Conservation (phyloP, 768 basidiomycete genomes). For the Leccinum disarticulatum region DNA sequence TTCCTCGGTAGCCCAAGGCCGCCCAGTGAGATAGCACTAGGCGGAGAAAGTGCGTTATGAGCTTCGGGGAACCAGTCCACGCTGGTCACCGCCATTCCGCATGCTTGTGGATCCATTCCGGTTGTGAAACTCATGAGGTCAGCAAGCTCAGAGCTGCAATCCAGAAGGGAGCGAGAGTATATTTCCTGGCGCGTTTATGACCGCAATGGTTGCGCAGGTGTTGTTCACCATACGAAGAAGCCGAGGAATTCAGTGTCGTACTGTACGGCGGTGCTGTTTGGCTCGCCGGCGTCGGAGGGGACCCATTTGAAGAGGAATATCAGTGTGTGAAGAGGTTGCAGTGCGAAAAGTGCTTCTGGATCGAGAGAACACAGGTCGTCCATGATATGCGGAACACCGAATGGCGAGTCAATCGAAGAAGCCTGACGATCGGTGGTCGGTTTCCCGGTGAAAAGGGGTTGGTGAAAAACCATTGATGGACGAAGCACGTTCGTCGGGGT, state of each 20-base stretch:
- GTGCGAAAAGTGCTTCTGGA: constrained; percentile 61
- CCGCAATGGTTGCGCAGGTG: constrained; percentile 94
- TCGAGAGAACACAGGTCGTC: constrained; percentile 90
- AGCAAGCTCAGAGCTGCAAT: constrained; percentile 49
- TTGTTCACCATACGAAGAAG: constrained; percentile 95
- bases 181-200: constrained; percentile 87
- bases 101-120: constrained; percentile 86
- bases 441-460: too few relatives aligned
- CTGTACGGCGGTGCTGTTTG: constrained; percentile 45
- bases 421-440: too few relatives aligned
- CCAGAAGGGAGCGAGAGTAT: constrained; percentile 65
- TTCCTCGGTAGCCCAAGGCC: constrained; percentile 71
- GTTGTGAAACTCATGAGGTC: constrained; percentile 75
- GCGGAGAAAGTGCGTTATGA: constrained; percentile 92
- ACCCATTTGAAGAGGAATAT: constrained; percentile 98
- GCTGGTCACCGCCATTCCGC: constrained; percentile 79
- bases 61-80: constrained; percentile 79
- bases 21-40: constrained; percentile 83
- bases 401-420: too few relatives aligned
- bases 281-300: constrained; percentile 44
- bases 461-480: too few relatives aligned
- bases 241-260: constrained; percentile 78
- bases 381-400: constrained; percentile 83
- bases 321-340: constrained; percentile 85
- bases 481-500: too few relatives aligned